Conservation (phyloP, 2,329 filamentous ascomycete genomes). For the Emmonsia crescens region DNA sequence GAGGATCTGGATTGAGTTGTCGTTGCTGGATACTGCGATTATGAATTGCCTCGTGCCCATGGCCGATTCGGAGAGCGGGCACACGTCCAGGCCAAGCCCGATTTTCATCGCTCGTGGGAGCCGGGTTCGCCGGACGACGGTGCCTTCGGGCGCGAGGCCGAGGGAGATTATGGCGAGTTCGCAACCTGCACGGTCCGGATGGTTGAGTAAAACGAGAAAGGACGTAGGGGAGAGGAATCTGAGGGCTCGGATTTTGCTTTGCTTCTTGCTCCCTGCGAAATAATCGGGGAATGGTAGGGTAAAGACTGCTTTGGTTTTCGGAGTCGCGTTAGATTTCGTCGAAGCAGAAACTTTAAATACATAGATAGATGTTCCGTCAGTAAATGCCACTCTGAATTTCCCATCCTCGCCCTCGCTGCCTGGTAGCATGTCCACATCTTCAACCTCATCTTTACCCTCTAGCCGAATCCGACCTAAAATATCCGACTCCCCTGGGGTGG, state of each 20-base stretch:
- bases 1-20: conserved; percentile 66
- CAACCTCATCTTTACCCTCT: conserved; percentile 41
- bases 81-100: conserved; percentile 67
- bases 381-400: conserved; percentile 64
- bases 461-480: conserved; percentile 45
- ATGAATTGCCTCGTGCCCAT: conserved; percentile 63
- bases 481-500: conserved; percentile 40
- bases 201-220: conserved; percentile 47
- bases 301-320: conserved; percentile 27
- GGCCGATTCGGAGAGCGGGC: conserved; percentile 50
- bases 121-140: conserved; percentile 41
- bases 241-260: conserved; percentile 45
- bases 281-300: conserved; percentile 28
- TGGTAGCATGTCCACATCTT: conserved; percentile 34
- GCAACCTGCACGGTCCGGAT: conserved; percentile 43
- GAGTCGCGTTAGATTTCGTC: conserved; percentile 30
- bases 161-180: conserved; percentile 42
- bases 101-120: conserved; percentile 61
- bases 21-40: conserved; percentile 68
- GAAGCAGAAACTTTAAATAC: conserved; percentile 48
- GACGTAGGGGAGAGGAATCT: conserved; percentile 46
- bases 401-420: conserved; percentile 18
- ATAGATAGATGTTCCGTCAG: conserved; percentile 64
- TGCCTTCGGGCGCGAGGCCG: conserved; percentile 25
- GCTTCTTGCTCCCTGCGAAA: conserved; percentile 25